phyloP scores from a whole-genome alignment of 164 flowering plant genomes.

The Umbilicus rupestris region DNA sequence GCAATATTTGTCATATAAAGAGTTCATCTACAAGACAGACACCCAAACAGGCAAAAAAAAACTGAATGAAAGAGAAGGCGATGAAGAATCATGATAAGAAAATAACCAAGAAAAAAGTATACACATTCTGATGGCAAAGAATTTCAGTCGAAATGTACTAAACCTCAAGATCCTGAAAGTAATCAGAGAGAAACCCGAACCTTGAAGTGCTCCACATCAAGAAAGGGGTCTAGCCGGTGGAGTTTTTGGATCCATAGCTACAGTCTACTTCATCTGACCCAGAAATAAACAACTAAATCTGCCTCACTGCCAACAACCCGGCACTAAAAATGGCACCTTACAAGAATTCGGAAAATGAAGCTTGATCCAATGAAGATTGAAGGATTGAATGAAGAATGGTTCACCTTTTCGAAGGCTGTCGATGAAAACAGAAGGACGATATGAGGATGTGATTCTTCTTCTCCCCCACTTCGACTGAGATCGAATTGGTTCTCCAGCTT shows the following conservation, averaged over 20 bases:
- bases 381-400: not conserved
- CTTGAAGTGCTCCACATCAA: slow-evolving; percentile 90
- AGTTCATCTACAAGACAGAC: no score
- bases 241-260: slow-evolving; percentile 32
- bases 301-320: not conserved
- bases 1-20: no score
- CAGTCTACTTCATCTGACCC: slow-evolving; percentile 61
- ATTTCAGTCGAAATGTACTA: not conserved
- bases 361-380: not conserved
- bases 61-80: no score
- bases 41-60: no score
- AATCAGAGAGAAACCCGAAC: slow-evolving; percentile 18
- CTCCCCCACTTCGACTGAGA: not conserved
- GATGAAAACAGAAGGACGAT: not conserved
- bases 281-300: not conserved
- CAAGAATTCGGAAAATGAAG: not conserved
- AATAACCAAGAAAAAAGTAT: no score
- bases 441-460: not conserved
- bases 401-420: not conserved
- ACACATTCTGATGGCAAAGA: not conserved
- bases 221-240: slow-evolving; percentile 39
- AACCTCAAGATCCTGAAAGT: not conserved
- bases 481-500: not conserved
- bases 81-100: no score
- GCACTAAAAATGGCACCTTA: not conserved